These are phyloP conservation scores for Linderina pennispora DNA, from an alignment of 192 early-diverging fungal species.

Conservation along the genomic window DNA sequence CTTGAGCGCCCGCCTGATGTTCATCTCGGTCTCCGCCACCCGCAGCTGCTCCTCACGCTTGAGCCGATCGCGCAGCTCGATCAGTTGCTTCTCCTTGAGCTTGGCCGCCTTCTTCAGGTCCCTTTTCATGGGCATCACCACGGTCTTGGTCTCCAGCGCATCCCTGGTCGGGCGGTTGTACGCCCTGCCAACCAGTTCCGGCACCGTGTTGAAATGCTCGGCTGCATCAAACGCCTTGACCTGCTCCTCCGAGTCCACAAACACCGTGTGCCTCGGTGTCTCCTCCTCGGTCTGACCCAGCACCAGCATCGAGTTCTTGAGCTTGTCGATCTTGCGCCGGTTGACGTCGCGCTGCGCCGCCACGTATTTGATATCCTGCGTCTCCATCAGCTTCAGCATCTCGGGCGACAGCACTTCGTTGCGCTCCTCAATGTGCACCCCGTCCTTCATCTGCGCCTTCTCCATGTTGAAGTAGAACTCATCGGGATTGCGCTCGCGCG, in stretches of 20 bases:
- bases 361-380: conserved; percentile 90
- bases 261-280: conserved; percentile 65
- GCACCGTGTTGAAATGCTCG: conserved; percentile 76
- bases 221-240: conserved; percentile 70
- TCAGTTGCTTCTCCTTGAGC: conserved; percentile 47
- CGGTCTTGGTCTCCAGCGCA: conserved; percentile 45
- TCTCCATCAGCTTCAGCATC: conserved; percentile 76
- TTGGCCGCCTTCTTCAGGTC: conserved; percentile 14
- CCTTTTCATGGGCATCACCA: conserved; percentile 13
- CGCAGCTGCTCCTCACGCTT: conserved; percentile 71
- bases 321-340: conserved; percentile 61
- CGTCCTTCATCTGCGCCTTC: conserved; percentile 74
- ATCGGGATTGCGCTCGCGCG: conserved; percentile 84
- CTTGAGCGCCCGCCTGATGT: conserved; percentile 70
- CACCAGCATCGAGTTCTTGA: conserved; percentile 68
- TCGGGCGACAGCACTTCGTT: conserved; percentile 71
- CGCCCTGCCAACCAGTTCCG: conserved; percentile 69
- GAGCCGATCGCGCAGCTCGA: conserved; percentile 69
- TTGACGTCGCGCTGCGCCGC: conserved; percentile 69
- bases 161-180: conserved; percentile 72
- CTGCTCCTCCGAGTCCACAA: conserved; percentile 65
- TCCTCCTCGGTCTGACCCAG: conserved; percentile 24
- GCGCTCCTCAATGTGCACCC: conserved; percentile 71
- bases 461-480: conserved; percentile 99
- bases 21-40: conserved; percentile 68